Conservation (phyloP, 345 rosid genomes). For the Syzygium jambos region DNA sequence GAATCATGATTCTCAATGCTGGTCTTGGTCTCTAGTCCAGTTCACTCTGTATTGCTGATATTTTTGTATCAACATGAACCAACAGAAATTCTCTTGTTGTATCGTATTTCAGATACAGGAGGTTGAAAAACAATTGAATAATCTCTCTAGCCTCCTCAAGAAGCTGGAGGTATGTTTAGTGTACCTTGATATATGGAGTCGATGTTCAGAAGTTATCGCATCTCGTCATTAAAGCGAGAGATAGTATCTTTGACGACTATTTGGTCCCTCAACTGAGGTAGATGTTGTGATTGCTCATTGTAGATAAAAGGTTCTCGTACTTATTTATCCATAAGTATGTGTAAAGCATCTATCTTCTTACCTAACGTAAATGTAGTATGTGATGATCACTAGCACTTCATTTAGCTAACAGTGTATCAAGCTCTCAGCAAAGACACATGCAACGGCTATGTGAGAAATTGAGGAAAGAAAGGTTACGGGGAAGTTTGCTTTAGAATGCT, state of each 20-base stretch:
- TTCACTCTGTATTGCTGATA: neutral
- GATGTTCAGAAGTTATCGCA: neutral
- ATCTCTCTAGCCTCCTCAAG: conserved; percentile 39
- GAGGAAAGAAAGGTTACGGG: neutral
- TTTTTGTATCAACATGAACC: neutral
- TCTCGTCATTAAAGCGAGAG: neutral
- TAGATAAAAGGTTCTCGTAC: neutral
- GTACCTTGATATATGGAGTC: neutral
- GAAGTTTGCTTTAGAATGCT: neutral
- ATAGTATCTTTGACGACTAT: neutral
- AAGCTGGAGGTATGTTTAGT: conserved; percentile 43
- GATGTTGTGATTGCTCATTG: neutral
- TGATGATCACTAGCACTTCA: neutral
- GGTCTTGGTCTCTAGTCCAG: neutral
- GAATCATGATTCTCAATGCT: neutral
- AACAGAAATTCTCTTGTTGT: neutral
- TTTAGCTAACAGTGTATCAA: neutral
- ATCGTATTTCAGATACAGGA: conserved; percentile 41
- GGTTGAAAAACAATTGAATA: conserved; percentile 48
- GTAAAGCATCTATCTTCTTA: neutral
- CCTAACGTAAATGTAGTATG: neutral
- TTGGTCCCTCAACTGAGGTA: neutral
- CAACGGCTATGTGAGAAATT: neutral
- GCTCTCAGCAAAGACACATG: neutral
- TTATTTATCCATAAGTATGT: neutral